phyloP scores from a whole-genome alignment of 208 protist genomes.

The Leishmania lainsoni region DNA sequence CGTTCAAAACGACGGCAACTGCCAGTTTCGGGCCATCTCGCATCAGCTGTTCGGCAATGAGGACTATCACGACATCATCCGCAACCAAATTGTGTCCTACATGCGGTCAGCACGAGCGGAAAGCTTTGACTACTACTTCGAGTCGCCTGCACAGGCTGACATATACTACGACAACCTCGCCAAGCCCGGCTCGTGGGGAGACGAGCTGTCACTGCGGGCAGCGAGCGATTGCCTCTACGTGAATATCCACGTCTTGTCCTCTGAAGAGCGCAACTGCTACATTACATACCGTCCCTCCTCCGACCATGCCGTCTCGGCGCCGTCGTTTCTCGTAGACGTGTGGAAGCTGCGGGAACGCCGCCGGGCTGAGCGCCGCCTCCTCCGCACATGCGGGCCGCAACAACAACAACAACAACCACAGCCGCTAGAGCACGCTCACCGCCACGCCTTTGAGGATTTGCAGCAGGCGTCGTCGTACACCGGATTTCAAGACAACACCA shows the following conservation, averaged over 20 bases:
- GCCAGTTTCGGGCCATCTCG: conserved; percentile 86
- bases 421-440: not conserved
- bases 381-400: conserved; percentile 14
- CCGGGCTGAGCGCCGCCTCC: conserved; percentile 17
- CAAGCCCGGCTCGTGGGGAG: conserved; percentile 74
- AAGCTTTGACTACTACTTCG: conserved; percentile 85
- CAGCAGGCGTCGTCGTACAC: not conserved
- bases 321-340: conserved; percentile 80
- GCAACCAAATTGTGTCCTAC: conserved; percentile 78
- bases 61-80: conserved; percentile 81
- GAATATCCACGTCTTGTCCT: conserved; percentile 87
- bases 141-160: conserved; percentile 58
- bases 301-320: conserved; percentile 50
- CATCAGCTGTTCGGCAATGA: conserved; percentile 87
- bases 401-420: conserved; percentile 20
- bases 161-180: conserved; percentile 65
- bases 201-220: conserved; percentile 85
- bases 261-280: conserved; percentile 79
- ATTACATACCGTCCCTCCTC: conserved; percentile 74
- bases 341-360: conserved; percentile 34
- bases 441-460: not conserved
- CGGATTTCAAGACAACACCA: not conserved
- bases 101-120: conserved; percentile 70
- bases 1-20: conserved; percentile 89
- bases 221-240: conserved; percentile 84